Evolutionary conservation across 495 filamentous ascomycete genomes (phyloP).

Genomic region (Penicillium verhagenii): DNA sequence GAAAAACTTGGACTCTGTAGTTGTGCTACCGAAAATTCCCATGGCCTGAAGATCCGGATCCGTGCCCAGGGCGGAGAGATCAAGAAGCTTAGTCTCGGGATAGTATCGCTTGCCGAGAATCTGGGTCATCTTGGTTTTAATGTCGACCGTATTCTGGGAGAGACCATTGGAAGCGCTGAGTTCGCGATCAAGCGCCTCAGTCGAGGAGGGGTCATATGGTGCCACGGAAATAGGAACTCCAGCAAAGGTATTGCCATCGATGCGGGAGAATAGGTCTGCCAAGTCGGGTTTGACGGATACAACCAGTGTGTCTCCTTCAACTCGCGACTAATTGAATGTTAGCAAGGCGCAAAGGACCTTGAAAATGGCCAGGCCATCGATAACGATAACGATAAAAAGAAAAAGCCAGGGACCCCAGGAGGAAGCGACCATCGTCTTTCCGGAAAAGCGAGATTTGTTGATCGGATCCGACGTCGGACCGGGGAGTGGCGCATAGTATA

Average conservation of each 20-base stretch:
- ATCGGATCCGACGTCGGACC: constrained; percentile 35
- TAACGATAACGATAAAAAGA: too few relatives aligned
- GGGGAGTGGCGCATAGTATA: constrained; percentile 50
- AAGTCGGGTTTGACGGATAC: constrained; percentile 64
- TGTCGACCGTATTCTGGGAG: constrained; percentile 41
- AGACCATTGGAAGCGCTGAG: constrained; percentile 21
- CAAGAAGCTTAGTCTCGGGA: constrained; percentile 64
- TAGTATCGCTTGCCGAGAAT: constrained; percentile 77
- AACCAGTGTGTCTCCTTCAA: constrained; percentile 67
- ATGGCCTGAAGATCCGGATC: constrained; percentile 66
- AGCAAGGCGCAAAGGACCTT: constrained; percentile 63
- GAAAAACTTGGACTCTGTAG: constrained; percentile 83
- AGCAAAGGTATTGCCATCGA: constrained; percentile 66
- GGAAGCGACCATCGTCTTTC: constrained; percentile 50
- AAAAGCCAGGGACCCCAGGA: constrained; percentile 33
- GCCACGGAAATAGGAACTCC: constrained; percentile 58
- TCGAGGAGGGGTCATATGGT: constrained; percentile 27
- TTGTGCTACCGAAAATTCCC: constrained; percentile 70
- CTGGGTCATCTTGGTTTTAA: constrained; percentile 44
- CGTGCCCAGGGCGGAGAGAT: constrained; percentile 69
- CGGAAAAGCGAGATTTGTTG: background rate
- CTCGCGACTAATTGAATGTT: constrained; percentile 68
- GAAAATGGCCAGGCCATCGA: constrained; percentile 48
- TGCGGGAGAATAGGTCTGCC: constrained; percentile 55
- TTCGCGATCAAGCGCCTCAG: constrained; percentile 22